Base-by-base conservation (phyloP, 1,284 basidiomycete species). In the Apiotrichum porosum region DNA sequence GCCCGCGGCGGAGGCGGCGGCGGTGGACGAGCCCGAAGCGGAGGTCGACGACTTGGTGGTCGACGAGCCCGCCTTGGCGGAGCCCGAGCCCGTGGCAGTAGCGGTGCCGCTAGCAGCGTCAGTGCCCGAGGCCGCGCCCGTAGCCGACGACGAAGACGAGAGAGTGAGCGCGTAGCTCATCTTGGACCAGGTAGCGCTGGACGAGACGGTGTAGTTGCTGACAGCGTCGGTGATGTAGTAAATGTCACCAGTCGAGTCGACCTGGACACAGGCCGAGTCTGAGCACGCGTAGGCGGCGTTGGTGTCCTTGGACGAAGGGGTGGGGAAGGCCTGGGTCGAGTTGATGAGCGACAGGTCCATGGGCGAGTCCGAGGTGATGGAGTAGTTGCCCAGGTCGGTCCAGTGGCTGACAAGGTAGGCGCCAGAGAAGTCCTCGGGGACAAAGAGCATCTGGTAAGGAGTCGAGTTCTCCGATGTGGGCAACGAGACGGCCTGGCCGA, bases 391-490 rank as follows among this genome's bases (percentile, higher is more conserved):
- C 5, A 64, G 66, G 51, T 66, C 62, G 36, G 72, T 75, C 69
- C 70, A 75, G 62, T 75, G 73, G 3, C 71, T 71, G 65, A 89
- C 78, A 43, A 93, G 79, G 66, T 86, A 92, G 17, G 86, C 84
- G 24, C 78, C 77, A 10, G 84, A 85, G 46, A 82, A 83, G 63
- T 90, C 87, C 68, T 85, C 80, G 31, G 89, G 89, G 49, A 93
- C 79, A 73, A 83, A 93, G 3, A 85, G 85, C 68, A 90, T 87
- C 66, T 87, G 82, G 61, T 84, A 78, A 62, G 88, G 87, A 78
- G 60, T 58, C 62, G 78, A 81, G 38, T 79, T 80, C 31, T 63
- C 52, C 9, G 75, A 68, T 58, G 81, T 76, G 79, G 90, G 91
- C 75, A 92, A 83, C 6, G 83, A 86, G 6, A 85, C 76, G 2